Percentiles rank a stretch among this genome's conserved stretches.
Evolutionary conservation across 2,329 filamentous ascomycete species (phyloP).

Genomic region (Fusarium sp.): DNA sequence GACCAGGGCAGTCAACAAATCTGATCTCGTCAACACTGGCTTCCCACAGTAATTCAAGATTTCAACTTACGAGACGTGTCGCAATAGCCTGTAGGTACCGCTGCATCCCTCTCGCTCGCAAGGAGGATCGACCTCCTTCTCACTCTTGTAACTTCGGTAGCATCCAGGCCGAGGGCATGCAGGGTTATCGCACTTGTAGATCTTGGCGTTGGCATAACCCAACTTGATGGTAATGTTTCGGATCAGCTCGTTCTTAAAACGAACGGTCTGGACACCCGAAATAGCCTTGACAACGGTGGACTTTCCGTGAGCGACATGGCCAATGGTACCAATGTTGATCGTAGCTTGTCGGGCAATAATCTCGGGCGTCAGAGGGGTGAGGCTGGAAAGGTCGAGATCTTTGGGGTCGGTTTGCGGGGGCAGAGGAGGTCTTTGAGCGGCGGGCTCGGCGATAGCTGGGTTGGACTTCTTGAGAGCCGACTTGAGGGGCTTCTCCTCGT

Average conservation of each 20-base stretch:
- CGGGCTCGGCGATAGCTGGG: constrained; percentile 65
- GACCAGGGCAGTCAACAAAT: constrained; percentile 98
- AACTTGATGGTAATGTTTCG: constrained; percentile 99
- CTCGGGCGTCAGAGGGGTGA: constrained; percentile 90
- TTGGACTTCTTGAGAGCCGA: constrained; percentile 83
- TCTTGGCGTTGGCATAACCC: constrained; percentile 98
- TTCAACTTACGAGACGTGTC: constrained; percentile 86
- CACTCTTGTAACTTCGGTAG: constrained; percentile 97
- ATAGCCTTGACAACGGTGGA: constrained; percentile 99
- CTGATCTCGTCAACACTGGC: constrained; percentile 57
- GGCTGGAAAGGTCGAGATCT: constrained; percentile 81
- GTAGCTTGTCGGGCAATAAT: constrained; percentile 98
- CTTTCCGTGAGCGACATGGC: constrained; percentile 98
- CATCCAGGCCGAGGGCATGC: constrained; percentile 94
- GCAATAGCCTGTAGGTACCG: constrained; percentile 86
- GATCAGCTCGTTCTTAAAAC: constrained; percentile 99
- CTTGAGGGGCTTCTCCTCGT: constrained; percentile 76
- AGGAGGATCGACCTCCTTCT: constrained; percentile 97
- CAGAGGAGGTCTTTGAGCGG: constrained; percentile 63
- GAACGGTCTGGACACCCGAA: constrained; percentile 97
- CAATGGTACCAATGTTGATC: constrained; percentile 98
- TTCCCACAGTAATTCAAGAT: background rate
- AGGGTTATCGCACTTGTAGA: constrained; percentile 96
- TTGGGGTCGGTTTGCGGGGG: constrained; percentile 94
- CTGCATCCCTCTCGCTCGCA: constrained; percentile 93